These are phyloP conservation scores for Lentinula edodes DNA, from an alignment of 768 basidiomycete species.

Conservation along the genomic window DNA sequence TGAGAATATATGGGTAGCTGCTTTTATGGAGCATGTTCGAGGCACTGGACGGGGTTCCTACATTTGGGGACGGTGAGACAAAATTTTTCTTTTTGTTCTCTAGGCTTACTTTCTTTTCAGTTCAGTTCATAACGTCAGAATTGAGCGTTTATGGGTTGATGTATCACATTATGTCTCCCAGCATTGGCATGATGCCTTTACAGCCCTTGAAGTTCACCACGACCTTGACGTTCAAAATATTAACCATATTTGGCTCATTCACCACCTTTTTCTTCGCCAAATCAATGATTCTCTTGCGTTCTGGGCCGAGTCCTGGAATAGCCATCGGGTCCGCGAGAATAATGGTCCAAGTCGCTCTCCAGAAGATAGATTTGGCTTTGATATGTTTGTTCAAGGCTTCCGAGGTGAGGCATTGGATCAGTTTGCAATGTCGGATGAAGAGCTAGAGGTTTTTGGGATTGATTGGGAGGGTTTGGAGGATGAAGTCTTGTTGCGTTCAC, in stretches of 20 bases:
- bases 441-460: constrained; percentile 4
- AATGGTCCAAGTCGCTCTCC: constrained; percentile 11
- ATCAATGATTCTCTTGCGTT: constrained; percentile 17
- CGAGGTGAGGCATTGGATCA: not conserved
- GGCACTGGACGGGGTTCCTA: constrained; percentile 19
- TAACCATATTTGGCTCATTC: constrained; percentile 23
- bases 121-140: constrained; percentile 21
- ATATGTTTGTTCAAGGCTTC: constrained; percentile 11
- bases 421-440: constrained; percentile 5
- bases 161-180: constrained; percentile 16
- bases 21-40: constrained; percentile 19
- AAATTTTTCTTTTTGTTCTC: not conserved
- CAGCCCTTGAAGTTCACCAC: constrained; percentile 14
- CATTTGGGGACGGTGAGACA: constrained; percentile 19
- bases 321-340: constrained; percentile 7
- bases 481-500: not conserved
- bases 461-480: constrained; percentile 8
- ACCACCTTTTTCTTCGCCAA: constrained; percentile 19
- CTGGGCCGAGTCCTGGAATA: constrained; percentile 10
- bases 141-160: constrained; percentile 24
- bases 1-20: constrained; percentile 21
- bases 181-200: constrained; percentile 22
- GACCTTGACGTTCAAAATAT: constrained; percentile 14
- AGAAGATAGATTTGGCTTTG: constrained; percentile 18
- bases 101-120: constrained; percentile 2